These are phyloP conservation scores for Mycena filopes DNA, from an alignment of 768 basidiomycete species.

Conservation along the genomic window DNA sequence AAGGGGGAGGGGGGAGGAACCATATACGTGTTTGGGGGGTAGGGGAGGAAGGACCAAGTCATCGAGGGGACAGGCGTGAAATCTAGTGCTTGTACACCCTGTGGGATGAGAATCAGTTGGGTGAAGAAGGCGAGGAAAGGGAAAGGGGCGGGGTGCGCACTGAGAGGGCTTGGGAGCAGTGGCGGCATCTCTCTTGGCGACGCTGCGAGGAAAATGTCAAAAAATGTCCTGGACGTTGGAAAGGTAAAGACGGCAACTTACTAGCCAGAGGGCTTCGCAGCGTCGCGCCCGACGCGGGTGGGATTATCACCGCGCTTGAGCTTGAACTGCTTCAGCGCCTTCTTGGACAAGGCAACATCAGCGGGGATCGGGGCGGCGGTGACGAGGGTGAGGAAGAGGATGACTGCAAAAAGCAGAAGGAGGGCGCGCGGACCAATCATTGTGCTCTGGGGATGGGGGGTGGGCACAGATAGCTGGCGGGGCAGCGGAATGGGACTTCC, in stretches of 20 bases:
- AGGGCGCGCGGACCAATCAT: constrained; percentile 28
- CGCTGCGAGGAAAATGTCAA: constrained; percentile 10
- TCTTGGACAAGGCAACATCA: constrained; percentile 26
- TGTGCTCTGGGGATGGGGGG: constrained; percentile 3
- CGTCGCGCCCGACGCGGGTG: constrained; percentile 19
- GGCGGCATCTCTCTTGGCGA: constrained; percentile 28
- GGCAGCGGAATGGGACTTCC: background rate
- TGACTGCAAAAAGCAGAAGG: constrained; percentile 36
- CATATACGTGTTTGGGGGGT: background rate
- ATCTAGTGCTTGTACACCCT: constrained; percentile 27
- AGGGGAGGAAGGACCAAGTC: too few species aligned
- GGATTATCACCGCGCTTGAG: constrained; percentile 37
- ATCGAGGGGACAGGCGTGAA: background rate
- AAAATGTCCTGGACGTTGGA: background rate
- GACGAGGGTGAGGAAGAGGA: constrained; percentile 38
- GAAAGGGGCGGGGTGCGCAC: constrained; percentile 15
- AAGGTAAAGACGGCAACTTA: background rate
- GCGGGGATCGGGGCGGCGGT: constrained; percentile 34
- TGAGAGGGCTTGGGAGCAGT: constrained; percentile 29
- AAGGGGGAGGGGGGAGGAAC: too few species aligned
- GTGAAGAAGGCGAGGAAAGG: background rate
- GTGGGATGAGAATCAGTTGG: background rate
- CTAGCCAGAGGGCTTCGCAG: constrained; percentile 30
- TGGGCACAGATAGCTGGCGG: too few species aligned
- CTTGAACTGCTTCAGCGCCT: constrained; percentile 41